Evolutionary conservation across 176 grass and related monocot genomes (phyloP), one percentile per base, ranked within the genome.

Genomic region (Oryza meridionalis): DNA sequence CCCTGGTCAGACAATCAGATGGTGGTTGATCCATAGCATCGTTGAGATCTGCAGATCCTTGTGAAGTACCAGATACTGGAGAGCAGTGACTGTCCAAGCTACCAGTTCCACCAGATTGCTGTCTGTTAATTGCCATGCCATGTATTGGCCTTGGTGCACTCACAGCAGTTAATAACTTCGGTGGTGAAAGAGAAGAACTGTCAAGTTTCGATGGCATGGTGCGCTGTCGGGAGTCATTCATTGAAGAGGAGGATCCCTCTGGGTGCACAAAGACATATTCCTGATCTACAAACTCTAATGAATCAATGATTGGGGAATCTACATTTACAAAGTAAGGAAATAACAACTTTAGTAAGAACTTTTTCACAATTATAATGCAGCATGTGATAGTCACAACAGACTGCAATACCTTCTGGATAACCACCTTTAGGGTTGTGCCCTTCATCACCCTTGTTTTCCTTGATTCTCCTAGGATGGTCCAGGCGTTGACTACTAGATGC

Each of bases 241-340:
- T 82, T 69, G 92, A 88, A 89, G 90, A 91, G 32, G 90, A 91
- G 24, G 86, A 82, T 72, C 90, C 90, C 64, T 94, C 93, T 27
- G 44, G 75, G 66, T 90, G 87, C 15, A 99, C 96, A 69, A 99
- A 87, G 47, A 99, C 91, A 83, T 99, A 99, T 64, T 95, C 96
- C 86, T 94, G 93, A 86, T 99, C 93, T 87, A 95, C 93, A 88
- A 99, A 92, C 87, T 96, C 96, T 82, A 95, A 90, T 61, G 93
- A 99, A 93, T 99, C 96, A 73, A 86, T 80, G 76, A 86, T 79
- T 85, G 78, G 75, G 77, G 85, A 88, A 94, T 91, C 92, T 94
- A 91, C 86, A 88, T 64, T 76, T 92, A 80, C 65, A 90, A 81
- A 90, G 76, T 75, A 76, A 85, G 76, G 27, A 87, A 73, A 82